Conservation (phyloP, 2,329 filamentous ascomycete species). For the Arthrobotrys megalospora region DNA sequence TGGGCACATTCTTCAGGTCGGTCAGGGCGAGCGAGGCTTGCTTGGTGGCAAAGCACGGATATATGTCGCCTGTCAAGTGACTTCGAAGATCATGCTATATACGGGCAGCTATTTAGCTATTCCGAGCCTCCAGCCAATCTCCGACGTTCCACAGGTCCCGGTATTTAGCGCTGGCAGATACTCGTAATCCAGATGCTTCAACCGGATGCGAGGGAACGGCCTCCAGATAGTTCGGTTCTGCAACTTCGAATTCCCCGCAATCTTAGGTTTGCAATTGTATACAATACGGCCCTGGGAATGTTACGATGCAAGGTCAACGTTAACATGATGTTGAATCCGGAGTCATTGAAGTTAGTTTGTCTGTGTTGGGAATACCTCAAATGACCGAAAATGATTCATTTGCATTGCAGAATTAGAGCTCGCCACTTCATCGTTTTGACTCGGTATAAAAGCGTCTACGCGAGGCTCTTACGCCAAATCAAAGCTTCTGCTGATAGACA, state of each 20-base stretch:
- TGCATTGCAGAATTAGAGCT: neutral
- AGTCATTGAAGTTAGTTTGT: slow-evolving; percentile 19
- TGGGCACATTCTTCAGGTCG: slow-evolving; percentile 34
- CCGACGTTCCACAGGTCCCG: slow-evolving; percentile 41
- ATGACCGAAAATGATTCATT: slow-evolving; percentile 57
- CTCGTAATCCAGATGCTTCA: slow-evolving; percentile 31
- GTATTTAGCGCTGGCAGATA: slow-evolving; percentile 29
- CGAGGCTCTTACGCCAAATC: slow-evolving; percentile 7
- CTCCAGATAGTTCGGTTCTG: neutral
- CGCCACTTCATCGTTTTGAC: slow-evolving; percentile 13
- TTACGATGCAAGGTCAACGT: neutral
- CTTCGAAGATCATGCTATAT: slow-evolving; percentile 58
- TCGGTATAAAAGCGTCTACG: slow-evolving; percentile 42
- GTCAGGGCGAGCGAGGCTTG: slow-evolving; percentile 33
- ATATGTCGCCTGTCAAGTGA: slow-evolving; percentile 58
- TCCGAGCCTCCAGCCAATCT: slow-evolving; percentile 37
- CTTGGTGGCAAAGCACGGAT: slow-evolving; percentile 45
- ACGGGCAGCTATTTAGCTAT: slow-evolving; percentile 29
- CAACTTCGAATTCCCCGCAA: slow-evolving; percentile 2
- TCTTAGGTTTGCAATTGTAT: neutral
- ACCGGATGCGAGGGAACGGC: slow-evolving; percentile 19
- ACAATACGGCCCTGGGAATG: neutral
- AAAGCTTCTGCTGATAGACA: slow-evolving; percentile 14
- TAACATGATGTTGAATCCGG: neutral
- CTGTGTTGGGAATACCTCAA: slow-evolving; percentile 28